Conservation (phyloP, 2,329 filamentous ascomycete species). For the Trichophyton equinum region DNA sequence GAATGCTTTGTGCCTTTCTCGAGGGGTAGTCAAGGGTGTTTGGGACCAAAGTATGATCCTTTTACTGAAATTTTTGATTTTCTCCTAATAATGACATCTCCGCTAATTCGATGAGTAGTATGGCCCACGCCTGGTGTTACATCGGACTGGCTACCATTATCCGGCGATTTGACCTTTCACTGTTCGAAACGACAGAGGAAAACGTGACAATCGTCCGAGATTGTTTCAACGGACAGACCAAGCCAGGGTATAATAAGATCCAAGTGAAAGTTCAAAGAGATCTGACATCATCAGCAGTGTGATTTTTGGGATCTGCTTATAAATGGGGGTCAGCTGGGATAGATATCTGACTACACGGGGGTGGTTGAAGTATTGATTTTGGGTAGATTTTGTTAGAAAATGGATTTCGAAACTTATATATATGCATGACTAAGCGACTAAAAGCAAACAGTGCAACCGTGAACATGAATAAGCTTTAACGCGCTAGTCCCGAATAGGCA, state of each 20-base stretch:
- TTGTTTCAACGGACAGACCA: slow-evolving; percentile 2
- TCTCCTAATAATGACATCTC: neutral
- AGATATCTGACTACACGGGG: neutral
- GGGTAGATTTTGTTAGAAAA: neutral
- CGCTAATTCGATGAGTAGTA: neutral
- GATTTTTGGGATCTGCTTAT: neutral
- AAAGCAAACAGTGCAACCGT: neutral
- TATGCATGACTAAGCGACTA: neutral
- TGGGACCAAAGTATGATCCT: slow-evolving; percentile 18
- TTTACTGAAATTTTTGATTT: too few relatives aligned
- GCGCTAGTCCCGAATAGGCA: neutral
- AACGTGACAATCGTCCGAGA: slow-evolving; percentile 1
- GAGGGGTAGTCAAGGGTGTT: slow-evolving; percentile 20
- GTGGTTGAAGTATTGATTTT: neutral
- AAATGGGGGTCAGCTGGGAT: too few relatives aligned
- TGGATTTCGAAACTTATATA: neutral
- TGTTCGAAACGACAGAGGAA: neutral
- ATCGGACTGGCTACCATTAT: slow-evolving; percentile 2
- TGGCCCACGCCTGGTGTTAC: slow-evolving; percentile 1
- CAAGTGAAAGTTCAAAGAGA: neutral
- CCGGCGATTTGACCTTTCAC: slow-evolving; percentile 1
- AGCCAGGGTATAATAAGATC: slow-evolving; percentile 2
- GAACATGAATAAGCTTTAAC: neutral
- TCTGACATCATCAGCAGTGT: neutral
- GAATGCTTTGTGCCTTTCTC: slow-evolving; percentile 20